Conservation (phyloP, 139 green algal species). For the Micromonas pusilla region DNA sequence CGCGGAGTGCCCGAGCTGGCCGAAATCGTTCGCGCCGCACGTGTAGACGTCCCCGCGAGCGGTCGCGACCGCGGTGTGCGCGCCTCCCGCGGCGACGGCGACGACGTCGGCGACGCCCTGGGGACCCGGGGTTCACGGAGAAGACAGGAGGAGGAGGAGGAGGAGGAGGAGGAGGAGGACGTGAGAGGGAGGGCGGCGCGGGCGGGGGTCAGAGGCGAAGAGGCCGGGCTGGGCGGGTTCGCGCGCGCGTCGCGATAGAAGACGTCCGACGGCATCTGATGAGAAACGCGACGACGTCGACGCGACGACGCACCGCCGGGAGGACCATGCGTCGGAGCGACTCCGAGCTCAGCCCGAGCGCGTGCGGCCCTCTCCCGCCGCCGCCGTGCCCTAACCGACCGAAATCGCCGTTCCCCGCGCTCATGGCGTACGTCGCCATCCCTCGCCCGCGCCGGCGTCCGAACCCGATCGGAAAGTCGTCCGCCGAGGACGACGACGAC, state of each 20-base stretch:
- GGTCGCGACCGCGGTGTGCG: conserved; percentile 10
- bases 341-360: background rate
- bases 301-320: too few relatives aligned
- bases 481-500: too few relatives aligned
- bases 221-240: background rate
- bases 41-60: background rate
- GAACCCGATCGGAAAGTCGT: too few relatives aligned
- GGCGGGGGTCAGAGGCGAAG: background rate
- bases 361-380: background rate
- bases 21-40: conserved; percentile 17
- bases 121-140: background rate
- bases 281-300: too few relatives aligned
- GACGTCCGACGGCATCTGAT: too few relatives aligned
- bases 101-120: background rate
- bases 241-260: too few relatives aligned
- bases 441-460: too few relatives aligned
- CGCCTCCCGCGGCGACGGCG: background rate
- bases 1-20: conserved; percentile 20
- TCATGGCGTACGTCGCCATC: background rate
- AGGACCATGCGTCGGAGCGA: background rate
- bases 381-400: background rate
- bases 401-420: conserved; percentile 18
- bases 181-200: background rate
- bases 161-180: background rate
- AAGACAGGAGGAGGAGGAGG: background rate